phyloP scores from a whole-genome alignment of 1,284 basidiomycete genomes.

The Sanghuangporus weigelae region DNA sequence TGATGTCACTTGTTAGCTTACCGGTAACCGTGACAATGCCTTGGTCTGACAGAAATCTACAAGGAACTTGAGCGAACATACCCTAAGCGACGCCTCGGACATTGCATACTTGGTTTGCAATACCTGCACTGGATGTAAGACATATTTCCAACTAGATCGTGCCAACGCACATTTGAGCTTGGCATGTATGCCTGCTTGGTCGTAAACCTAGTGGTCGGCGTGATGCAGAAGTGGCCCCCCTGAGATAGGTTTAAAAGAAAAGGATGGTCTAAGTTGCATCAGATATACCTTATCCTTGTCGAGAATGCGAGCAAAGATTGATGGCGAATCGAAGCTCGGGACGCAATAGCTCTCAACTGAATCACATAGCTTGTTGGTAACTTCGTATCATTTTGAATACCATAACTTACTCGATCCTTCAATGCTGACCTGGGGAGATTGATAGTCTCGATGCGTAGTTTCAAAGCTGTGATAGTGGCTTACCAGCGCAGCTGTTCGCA shows the following conservation, averaged over 20 bases:
- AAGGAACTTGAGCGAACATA: background rate
- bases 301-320: constrained; percentile 82
- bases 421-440: constrained; percentile 49
- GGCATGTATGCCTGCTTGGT: constrained; percentile 87
- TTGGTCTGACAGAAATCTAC: constrained; percentile 70
- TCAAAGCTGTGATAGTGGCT: background rate
- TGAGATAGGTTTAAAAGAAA: constrained; percentile 24
- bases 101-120: constrained; percentile 67
- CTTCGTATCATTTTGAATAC: background rate
- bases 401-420: constrained; percentile 66
- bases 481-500: constrained; percentile 74
- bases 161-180: constrained; percentile 67
- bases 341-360: constrained; percentile 87
- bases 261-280: background rate
- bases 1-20: constrained; percentile 21
- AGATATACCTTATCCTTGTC: constrained; percentile 66
- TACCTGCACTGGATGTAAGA: constrained; percentile 35
- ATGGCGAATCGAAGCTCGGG: constrained; percentile 90
- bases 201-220: constrained; percentile 59
- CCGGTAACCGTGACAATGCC: constrained; percentile 80
- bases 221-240: constrained; percentile 91
- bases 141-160: constrained; percentile 2
- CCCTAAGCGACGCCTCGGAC: background rate
- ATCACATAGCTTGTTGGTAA: background rate
- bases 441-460: constrained; percentile 10